A percentile compares a stretch with the other conserved stretches of the same genome.
Evolutionary conservation across 768 basidiomycete species (phyloP).

Genomic region (Phylloporus sp.): DNA sequence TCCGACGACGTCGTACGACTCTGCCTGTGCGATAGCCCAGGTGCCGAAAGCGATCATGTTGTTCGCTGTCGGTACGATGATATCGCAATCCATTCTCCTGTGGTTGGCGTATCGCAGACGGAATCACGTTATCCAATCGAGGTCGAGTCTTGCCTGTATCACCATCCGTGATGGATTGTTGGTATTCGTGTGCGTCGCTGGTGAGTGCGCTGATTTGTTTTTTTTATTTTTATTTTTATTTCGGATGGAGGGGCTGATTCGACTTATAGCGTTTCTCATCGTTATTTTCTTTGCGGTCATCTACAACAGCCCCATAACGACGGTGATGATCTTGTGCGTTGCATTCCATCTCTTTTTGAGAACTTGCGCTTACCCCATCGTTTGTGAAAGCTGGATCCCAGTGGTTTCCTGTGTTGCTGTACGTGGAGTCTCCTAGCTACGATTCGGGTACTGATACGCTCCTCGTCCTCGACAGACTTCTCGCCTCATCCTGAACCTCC

Average conservation of each 20-base stretch:
- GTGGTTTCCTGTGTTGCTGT: constrained; percentile 15
- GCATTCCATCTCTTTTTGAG: not conserved
- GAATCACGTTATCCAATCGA: not conserved
- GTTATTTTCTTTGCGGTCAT: constrained; percentile 2
- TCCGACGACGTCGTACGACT: constrained; percentile 11
- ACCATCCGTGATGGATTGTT: constrained; percentile 24
- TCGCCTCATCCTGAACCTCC: constrained; percentile 20
- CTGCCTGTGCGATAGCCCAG: constrained; percentile 7
- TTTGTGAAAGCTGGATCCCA: constrained; percentile 19
- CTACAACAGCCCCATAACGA: not conserved
- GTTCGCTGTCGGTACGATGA: constrained; percentile 6
- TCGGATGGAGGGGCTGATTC: not conserved
- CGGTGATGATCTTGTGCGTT: constrained; percentile 15
- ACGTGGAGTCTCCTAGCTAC: not conserved
- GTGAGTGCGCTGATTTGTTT: constrained; percentile 6
- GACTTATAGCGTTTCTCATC: constrained; percentile 11
- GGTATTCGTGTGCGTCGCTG: constrained; percentile 9
- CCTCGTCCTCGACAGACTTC: constrained; percentile 4
- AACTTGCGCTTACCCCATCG: not conserved
- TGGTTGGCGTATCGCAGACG: constrained; percentile 17
- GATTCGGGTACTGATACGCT: not conserved
- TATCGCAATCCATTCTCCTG: constrained; percentile 16
- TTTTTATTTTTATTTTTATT: not conserved
- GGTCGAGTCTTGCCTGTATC: constrained; percentile 8
- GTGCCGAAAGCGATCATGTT: constrained; percentile 1